Conservation (phyloP, 371 early-diverging fungal genomes). For the Coemansia sp. region DNA sequence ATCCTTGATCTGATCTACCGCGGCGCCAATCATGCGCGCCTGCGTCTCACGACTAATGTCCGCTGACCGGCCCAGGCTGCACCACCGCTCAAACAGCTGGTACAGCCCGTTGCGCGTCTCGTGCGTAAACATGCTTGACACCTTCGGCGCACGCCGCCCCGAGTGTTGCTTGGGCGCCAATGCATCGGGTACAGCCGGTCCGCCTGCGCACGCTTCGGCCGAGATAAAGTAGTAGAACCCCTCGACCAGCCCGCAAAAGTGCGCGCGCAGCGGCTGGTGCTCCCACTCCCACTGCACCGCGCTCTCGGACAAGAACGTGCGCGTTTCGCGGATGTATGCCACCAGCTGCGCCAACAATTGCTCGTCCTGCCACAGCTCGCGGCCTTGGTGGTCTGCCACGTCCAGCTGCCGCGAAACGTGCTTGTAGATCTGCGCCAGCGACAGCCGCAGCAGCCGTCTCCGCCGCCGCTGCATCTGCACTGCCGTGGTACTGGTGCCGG, state of each 20-base stretch:
- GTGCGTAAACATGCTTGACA: slow-evolving; percentile 67
- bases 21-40: slow-evolving; percentile 68
- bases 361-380: slow-evolving; percentile 63
- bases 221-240: slow-evolving; percentile 65
- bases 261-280: slow-evolving; percentile 79
- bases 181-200: background rate
- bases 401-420: slow-evolving; percentile 43
- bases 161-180: background rate
- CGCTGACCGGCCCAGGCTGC: slow-evolving; percentile 77
- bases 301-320: slow-evolving; percentile 64
- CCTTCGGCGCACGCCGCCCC: slow-evolving; percentile 45
- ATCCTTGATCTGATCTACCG: slow-evolving; percentile 76
- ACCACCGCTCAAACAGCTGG: slow-evolving; percentile 90
- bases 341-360: slow-evolving; percentile 62
- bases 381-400: slow-evolving; percentile 38
- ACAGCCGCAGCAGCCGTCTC: slow-evolving; percentile 42
- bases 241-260: slow-evolving; percentile 85
- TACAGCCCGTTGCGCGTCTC: slow-evolving; percentile 76
- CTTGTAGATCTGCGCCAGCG: slow-evolving; percentile 49
- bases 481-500: slow-evolving; percentile 16
- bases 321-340: slow-evolving; percentile 72
- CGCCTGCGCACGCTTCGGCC: background rate
- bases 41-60: slow-evolving; percentile 68
- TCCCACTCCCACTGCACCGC: slow-evolving; percentile 85
- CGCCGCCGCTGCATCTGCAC: slow-evolving; percentile 33